Percentiles rank a stretch among this genome's conserved stretches.
phyloP scores from a whole-genome alignment of 2,329 filamentous ascomycete genomes.

The Macrophomina phaseolina region DNA sequence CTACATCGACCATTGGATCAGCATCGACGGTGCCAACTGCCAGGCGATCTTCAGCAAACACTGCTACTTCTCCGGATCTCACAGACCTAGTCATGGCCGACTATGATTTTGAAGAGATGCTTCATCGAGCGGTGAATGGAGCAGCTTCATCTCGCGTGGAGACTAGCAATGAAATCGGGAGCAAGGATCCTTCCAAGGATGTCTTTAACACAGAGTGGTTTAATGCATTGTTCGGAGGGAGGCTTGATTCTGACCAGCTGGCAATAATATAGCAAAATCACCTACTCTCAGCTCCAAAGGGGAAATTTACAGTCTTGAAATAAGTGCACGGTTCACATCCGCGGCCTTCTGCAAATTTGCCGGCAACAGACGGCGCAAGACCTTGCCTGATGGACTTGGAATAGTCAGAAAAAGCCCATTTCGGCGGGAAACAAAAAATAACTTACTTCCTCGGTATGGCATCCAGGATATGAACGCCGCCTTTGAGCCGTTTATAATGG shows the following conservation, averaged over 20 bases:
- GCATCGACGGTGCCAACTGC: not conserved
- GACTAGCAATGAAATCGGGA: not conserved
- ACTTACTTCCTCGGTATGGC: conserved; percentile 36
- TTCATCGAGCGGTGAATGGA: not conserved
- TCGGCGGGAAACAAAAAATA: too few relatives aligned
- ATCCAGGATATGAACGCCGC: conserved; percentile 35
- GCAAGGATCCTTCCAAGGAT: not conserved
- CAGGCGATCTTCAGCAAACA: not conserved
- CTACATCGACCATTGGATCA: too few relatives aligned
- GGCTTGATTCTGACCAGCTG: not conserved
- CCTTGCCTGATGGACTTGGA: conserved; percentile 34
- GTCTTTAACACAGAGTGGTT: not conserved
- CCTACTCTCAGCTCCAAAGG: not conserved
- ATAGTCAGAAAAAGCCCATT: not conserved
- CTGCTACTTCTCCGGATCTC: not conserved
- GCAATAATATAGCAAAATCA: not conserved
- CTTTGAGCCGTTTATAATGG: conserved; percentile 40
- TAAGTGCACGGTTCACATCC: not conserved
- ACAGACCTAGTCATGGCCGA: not conserved
- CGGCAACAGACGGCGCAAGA: conserved; percentile 36
- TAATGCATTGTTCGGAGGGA: not conserved
- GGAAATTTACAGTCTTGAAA: not conserved
- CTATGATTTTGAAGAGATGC: not conserved
- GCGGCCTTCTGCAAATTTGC: conserved; percentile 28
- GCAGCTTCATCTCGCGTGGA: not conserved